A percentile compares a stretch with the other conserved stretches of the same genome.
Conservation (phyloP, 2,329 filamentous ascomycete genomes). For the Stromatinia cepivora region DNA sequence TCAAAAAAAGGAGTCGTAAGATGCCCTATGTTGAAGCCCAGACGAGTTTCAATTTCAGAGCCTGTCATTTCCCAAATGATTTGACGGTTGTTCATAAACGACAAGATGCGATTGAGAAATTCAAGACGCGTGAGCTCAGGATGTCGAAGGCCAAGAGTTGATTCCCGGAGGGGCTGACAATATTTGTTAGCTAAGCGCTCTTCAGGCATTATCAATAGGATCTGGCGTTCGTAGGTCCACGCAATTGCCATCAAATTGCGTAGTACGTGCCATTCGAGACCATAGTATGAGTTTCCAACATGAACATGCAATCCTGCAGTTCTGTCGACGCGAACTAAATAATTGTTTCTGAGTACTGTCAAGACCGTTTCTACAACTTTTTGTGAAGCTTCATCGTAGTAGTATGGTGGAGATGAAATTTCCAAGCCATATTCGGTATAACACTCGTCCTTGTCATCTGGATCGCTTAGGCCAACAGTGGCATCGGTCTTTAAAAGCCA, state of each 20-base stretch:
- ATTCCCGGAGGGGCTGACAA: not conserved
- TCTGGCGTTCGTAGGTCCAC: slow-evolving; percentile 36
- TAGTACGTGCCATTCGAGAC: slow-evolving; percentile 33
- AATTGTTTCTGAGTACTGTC: slow-evolving; percentile 22
- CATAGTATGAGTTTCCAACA: slow-evolving; percentile 34
- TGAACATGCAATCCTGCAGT: slow-evolving; percentile 40
- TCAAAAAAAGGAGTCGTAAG: not conserved
- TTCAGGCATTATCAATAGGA: slow-evolving; percentile 19
- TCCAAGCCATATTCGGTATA: not conserved
- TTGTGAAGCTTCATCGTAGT: not conserved
- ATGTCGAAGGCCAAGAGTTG: not conserved
- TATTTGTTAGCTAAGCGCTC: not conserved
- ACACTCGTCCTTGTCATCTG: not conserved
- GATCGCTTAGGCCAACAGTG: not conserved
- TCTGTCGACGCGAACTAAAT: slow-evolving; percentile 33
- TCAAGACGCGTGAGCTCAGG: not conserved
- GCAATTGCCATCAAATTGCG: slow-evolving; percentile 38
- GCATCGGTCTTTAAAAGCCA: not conserved
- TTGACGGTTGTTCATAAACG: not conserved
- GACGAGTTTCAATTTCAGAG: too few relatives aligned
- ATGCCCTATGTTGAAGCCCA: not conserved
- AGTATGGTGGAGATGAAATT: not conserved
- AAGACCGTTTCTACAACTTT: slow-evolving; percentile 21
- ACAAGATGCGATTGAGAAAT: not conserved
- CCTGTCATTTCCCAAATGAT: not conserved